A percentile compares a stretch with the other conserved stretches of the same genome.
phyloP scores from a whole-genome alignment of 495 filamentous ascomycete genomes.

The Neurospora sp. region DNA sequence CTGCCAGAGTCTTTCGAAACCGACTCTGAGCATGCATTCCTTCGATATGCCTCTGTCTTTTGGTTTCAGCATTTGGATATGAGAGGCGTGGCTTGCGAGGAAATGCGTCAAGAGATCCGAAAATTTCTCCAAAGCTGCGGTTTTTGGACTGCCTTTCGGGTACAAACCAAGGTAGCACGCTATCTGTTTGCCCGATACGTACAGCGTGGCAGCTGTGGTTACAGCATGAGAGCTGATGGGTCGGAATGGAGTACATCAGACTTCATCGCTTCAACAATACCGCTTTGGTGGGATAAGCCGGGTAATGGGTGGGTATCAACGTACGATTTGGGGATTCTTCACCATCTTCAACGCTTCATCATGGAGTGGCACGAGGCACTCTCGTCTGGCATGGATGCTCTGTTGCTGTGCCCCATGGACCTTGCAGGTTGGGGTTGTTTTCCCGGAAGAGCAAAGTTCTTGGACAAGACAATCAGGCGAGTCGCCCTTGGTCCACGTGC shows the following conservation, averaged over 20 bases:
- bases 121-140: neutral
- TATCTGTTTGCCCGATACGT: slow-evolving; percentile 2
- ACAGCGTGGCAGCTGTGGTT: neutral
- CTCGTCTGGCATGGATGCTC: neutral
- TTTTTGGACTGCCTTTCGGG: neutral
- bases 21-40: slow-evolving; percentile 1
- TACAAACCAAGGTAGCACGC: neutral
- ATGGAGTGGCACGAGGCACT: slow-evolving; percentile 2
- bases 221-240: neutral
- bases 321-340: neutral
- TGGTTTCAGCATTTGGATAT: slow-evolving; percentile 1
- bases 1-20: neutral
- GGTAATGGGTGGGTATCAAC: neutral
- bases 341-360: neutral
- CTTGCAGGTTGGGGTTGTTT: neutral
- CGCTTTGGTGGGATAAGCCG: neutral
- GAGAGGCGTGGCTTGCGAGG: neutral
- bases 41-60: slow-evolving; percentile 2
- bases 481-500: neutral
- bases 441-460: slow-evolving; percentile 1
- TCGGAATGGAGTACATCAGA: neutral
- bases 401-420: neutral
- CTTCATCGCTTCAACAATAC: neutral
- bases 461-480: neutral
- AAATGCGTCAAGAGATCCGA: neutral